A percentile compares a stretch with the other conserved stretches of the same genome.
Evolutionary conservation across 2,329 filamentous ascomycete genomes (phyloP).

Genomic region (Didymella exigua): DNA sequence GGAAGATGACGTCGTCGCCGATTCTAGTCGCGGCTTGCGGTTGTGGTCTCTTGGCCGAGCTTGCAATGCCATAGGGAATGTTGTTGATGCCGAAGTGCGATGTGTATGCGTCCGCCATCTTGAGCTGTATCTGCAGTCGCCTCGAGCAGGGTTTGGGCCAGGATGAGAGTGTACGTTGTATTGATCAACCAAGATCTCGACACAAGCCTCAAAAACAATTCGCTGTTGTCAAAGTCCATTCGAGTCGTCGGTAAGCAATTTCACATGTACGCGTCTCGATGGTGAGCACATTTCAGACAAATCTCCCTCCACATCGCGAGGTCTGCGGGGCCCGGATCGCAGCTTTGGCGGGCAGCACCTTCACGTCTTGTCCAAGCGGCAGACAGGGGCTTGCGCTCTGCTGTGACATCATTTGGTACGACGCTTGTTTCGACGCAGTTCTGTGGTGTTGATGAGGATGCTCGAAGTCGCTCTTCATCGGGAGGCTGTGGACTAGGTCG

Average conservation of each 20-base stretch:
- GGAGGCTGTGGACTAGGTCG: not conserved
- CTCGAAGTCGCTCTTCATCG: not conserved
- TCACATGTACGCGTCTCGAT: not conserved
- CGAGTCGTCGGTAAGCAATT: not conserved
- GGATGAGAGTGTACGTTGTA: not conserved
- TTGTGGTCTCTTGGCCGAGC: conserved; percentile 23
- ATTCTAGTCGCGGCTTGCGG: conserved; percentile 59
- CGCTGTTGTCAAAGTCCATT: not conserved
- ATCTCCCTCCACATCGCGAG: conserved; percentile 9
- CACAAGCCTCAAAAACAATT: not conserved
- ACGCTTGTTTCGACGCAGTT: not conserved
- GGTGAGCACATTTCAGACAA: not conserved
- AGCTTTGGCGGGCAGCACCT: not conserved
- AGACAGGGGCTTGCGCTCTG: not conserved
- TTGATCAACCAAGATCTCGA: not conserved
- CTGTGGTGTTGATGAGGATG: not conserved
- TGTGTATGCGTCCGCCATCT: conserved; percentile 30
- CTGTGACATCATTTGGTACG: not conserved
- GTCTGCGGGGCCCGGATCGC: not conserved
- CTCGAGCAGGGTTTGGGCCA: not conserved
- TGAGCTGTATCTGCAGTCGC: not conserved
- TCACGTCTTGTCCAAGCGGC: not conserved
- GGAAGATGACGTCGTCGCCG: conserved; percentile 59
- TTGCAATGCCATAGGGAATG: conserved; percentile 42
- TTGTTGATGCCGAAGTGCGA: conserved; percentile 42